Evolutionary conservation across 768 basidiomycete genomes (phyloP), one percentile per base, ranked within the genome.

Genomic region (Lactifluus piperatus): DNA sequence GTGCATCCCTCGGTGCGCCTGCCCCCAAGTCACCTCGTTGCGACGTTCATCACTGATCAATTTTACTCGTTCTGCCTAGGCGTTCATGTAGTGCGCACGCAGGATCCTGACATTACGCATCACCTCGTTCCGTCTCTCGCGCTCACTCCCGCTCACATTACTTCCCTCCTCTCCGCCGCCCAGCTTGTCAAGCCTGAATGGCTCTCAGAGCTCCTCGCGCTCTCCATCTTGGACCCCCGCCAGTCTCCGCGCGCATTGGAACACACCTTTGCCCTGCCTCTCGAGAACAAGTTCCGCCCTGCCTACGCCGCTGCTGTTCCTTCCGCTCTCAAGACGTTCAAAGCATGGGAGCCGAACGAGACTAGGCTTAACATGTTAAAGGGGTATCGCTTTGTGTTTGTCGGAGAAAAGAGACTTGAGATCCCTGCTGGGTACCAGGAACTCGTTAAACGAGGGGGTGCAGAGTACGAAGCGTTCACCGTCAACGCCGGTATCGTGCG

Each of bases 271-370:
- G 51, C 50, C 7, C 74, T 84, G 1, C 86, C 87, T 0, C 63
- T 66, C 1, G 71, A 79, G 45, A 74, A 72, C 63, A 84, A 83
- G 68, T 85, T 75, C 68, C 78, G 80, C 24, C 88, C 88, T 0
- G 57, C 68, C 0, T 86, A 85, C 60, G 76, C 81, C 14, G 71
- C 81, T 0, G 69, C 76, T 3, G 72, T 89, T 2, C 68, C 77
- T 0, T 60, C 77, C 0, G 60, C 73, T 3, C 73, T 84, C 39
- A 83, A 83, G 67, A 72, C 71, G 0, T 73, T 79, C 66, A 78
- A 75, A 27, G 71, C 80, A 2, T 89, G 88, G 88, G 80, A 84
- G 57, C 83, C 83, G 0, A 84, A 83, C 54, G 83, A 86, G 66
- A 81, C 76, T 56, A 76, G 88, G 9, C 64, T 81, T 9, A 74